These are phyloP conservation scores for Salix arbutifolia DNA, from an alignment of 345 rosid genomes.

Conservation along the genomic window DNA sequence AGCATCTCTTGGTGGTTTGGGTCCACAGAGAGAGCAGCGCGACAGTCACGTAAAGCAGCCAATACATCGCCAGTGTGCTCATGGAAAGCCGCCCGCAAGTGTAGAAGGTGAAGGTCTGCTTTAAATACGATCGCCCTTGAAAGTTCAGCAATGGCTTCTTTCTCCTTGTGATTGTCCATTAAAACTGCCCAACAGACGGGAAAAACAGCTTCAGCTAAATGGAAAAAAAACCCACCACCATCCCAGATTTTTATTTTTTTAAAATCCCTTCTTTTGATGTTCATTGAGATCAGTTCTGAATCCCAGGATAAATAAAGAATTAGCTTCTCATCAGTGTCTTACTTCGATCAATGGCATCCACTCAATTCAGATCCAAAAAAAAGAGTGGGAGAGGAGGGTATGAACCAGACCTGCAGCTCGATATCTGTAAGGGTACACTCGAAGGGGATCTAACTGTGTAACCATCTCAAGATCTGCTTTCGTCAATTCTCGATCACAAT, in stretches of 20 bases:
- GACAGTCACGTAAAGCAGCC: constrained; percentile 77
- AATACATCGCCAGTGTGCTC: constrained; percentile 70
- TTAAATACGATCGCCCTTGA: constrained; percentile 84
- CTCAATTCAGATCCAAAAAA: background rate
- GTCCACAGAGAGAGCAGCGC: constrained; percentile 92
- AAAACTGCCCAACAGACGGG: constrained; percentile 49
- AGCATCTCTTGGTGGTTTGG: constrained; percentile 93
- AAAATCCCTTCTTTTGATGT: background rate
- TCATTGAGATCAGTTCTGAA: background rate
- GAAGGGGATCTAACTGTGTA: constrained; percentile 83
- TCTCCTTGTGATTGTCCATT: constrained; percentile 84
- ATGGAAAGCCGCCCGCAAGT: constrained; percentile 87
- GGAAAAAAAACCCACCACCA: background rate
- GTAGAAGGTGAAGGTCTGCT: constrained; percentile 91
- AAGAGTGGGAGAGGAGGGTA: background rate
- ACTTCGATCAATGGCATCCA: too few species aligned
- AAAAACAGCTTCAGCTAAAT: background rate
- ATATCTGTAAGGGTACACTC: constrained; percentile 93
- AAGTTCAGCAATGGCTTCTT: constrained; percentile 83
- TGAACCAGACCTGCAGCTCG: constrained; percentile 81
- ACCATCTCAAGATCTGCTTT: constrained; percentile 92
- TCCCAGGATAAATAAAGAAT: background rate
- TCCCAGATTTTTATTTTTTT: too few species aligned
- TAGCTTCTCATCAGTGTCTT: too few species aligned
- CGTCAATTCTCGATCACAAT: constrained; percentile 81